Conservation (phyloP, 345 rosid genomes). For the Firmiana major region DNA sequence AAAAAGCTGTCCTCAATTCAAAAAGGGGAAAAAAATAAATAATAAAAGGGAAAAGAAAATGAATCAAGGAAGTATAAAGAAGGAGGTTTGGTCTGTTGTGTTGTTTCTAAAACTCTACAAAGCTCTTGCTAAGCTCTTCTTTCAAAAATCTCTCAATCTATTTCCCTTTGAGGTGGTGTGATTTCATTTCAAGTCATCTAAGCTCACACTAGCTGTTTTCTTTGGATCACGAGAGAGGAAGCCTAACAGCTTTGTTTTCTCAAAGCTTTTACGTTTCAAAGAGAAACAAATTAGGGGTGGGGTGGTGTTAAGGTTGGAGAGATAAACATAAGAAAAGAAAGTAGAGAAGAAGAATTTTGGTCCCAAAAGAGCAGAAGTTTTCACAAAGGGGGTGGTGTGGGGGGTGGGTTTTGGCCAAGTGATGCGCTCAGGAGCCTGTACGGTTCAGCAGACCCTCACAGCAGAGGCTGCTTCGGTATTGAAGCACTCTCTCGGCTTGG, state of each 20-base stretch:
- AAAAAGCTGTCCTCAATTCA: constrained; percentile 22
- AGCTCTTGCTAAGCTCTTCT: constrained; percentile 18
- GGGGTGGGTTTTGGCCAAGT: constrained; percentile 57
- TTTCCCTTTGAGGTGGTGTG: constrained; percentile 1
- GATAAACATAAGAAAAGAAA: constrained; percentile 6
- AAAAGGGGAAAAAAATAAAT: background rate
- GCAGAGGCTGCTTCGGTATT: constrained; percentile 93
- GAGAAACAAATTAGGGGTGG: constrained; percentile 14
- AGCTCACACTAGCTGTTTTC: background rate
- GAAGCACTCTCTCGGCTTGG: constrained; percentile 90
- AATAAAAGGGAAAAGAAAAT: background rate
- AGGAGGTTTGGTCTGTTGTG: constrained; percentile 29
- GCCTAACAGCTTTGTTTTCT: constrained; percentile 11
- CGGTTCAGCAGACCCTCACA: constrained; percentile 96
- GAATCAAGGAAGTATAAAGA: constrained; percentile 38
- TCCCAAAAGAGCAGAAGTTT: background rate
- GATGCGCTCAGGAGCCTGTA: constrained; percentile 92
- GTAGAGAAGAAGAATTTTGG: constrained; percentile 7
- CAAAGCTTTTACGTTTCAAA: background rate
- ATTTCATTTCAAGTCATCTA: background rate
- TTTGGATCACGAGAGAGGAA: constrained; percentile 18
- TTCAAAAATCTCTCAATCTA: constrained; percentile 14
- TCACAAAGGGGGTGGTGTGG: constrained; percentile 33
- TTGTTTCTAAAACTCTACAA: constrained; percentile 33
- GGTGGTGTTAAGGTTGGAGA: constrained; percentile 14